Conservation (phyloP, 2,329 filamentous ascomycete species). For the Zymoseptoria crescenta region DNA sequence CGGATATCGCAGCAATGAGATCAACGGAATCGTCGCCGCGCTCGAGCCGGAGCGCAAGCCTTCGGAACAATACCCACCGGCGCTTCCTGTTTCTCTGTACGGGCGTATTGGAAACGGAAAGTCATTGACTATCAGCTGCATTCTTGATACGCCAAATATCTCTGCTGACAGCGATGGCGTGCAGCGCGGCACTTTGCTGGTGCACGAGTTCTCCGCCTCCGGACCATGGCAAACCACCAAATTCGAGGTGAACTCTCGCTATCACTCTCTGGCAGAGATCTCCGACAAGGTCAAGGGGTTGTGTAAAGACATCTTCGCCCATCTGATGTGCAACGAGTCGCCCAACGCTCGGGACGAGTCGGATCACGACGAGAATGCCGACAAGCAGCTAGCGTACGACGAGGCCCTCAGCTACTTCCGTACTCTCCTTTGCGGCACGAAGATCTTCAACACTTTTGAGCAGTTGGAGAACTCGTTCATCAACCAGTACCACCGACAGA, state of each 20-base stretch:
- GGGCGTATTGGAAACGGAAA: no score
- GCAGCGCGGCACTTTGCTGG: no score
- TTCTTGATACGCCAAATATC: no score
- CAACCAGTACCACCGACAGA: not conserved
- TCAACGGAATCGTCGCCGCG: no score
- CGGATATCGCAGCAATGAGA: no score
- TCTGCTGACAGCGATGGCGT: no score
- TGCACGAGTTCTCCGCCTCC: no score
- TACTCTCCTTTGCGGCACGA: conserved; percentile 5
- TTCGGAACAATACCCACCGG: no score
- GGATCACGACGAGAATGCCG: not conserved
- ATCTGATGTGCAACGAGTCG: not conserved
- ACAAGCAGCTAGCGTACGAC: conserved; percentile 3
- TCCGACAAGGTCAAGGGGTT: no score
- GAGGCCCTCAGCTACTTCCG: conserved; percentile 8
- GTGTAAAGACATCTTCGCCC: not conserved
- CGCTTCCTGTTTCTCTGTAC: no score
- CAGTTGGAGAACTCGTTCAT: conserved; percentile 1
- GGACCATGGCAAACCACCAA: not conserved
- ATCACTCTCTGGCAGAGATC: not conserved
- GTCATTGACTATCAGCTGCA: no score
- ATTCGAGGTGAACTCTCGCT: not conserved
- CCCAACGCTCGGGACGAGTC: not conserved
- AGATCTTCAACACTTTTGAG: conserved; percentile 3
- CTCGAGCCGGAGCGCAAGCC: no score